Evolutionary conservation across 352 stramenopile genomes (phyloP).

Genomic region (Phytophthora pini): DNA sequence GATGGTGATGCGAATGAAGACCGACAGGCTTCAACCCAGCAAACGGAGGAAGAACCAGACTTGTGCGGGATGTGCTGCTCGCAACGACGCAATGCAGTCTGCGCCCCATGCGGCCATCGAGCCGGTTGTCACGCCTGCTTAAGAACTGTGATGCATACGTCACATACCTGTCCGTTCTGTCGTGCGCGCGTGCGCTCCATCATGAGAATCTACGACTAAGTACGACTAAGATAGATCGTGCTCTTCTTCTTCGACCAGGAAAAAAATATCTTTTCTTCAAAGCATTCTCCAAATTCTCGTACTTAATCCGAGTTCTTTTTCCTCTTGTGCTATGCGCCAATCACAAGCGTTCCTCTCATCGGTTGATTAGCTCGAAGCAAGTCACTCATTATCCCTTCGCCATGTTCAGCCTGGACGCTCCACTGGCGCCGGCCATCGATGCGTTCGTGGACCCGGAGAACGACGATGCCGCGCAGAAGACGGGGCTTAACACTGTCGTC

Average conservation of each 20-base stretch:
- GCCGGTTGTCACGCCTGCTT: slow-evolving; percentile 55
- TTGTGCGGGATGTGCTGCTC: slow-evolving; percentile 61
- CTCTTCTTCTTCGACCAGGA: background rate
- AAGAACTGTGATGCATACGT: slow-evolving; percentile 40
- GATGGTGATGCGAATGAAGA: slow-evolving; percentile 3
- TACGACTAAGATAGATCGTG: background rate
- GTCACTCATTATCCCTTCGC: background rate
- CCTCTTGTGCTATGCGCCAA: no score
- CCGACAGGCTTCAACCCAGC: slow-evolving; percentile 1
- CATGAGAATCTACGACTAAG: slow-evolving; percentile 57
- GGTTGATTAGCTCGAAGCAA: slow-evolving; percentile 5
- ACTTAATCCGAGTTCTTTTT: no score
- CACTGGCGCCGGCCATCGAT: slow-evolving; percentile 84
- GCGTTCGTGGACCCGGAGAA: slow-evolving; percentile 89
- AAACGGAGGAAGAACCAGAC: slow-evolving; percentile 19
- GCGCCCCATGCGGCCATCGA: slow-evolving; percentile 61
- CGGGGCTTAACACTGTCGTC: slow-evolving; percentile 86
- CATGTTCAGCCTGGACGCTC: slow-evolving; percentile 87
- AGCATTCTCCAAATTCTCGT: no score
- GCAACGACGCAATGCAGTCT: slow-evolving; percentile 50
- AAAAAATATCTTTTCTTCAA: background rate
- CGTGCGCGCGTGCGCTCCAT: slow-evolving; percentile 47
- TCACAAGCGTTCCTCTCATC: no score
- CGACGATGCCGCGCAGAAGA: slow-evolving; percentile 85
- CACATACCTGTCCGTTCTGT: slow-evolving; percentile 53